phyloP scores from a whole-genome alignment of 2,329 filamentous ascomycete genomes.

The Talaromyces sp. region DNA sequence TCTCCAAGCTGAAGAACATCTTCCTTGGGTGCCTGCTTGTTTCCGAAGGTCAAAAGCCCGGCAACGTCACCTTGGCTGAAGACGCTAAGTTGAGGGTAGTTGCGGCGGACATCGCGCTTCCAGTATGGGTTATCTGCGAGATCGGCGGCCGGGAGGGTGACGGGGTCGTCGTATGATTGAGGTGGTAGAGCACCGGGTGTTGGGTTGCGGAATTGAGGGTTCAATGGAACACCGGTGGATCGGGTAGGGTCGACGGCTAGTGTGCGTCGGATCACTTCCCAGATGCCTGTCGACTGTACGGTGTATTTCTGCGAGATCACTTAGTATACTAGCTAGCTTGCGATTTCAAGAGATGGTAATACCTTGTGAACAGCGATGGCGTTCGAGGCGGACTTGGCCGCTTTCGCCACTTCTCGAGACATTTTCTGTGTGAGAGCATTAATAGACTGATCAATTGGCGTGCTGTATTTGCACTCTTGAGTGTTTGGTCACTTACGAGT shows the following conservation, averaged over 20 bases:
- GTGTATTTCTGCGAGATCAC: constrained; percentile 79
- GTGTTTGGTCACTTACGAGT: constrained; percentile 3
- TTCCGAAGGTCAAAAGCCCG: constrained; percentile 80
- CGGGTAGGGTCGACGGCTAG: constrained; percentile 82
- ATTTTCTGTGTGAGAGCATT: constrained; percentile 26
- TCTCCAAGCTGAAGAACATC: constrained; percentile 73
- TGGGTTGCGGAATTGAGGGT: constrained; percentile 88
- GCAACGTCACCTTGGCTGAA: constrained; percentile 84
- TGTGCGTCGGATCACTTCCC: constrained; percentile 75
- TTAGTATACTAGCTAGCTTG: constrained; percentile 1
- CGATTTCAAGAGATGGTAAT: constrained; percentile 12
- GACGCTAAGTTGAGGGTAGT: constrained; percentile 76
- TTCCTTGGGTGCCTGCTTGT: constrained; percentile 74
- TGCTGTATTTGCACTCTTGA: background rate
- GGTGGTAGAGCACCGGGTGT: constrained; percentile 73
- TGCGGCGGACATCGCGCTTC: constrained; percentile 85
- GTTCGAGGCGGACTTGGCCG: constrained; percentile 40
- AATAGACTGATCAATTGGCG: background rate
- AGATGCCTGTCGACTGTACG: constrained; percentile 82
- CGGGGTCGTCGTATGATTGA: constrained; percentile 72
- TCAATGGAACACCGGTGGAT: constrained; percentile 87
- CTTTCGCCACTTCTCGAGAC: constrained; percentile 39
- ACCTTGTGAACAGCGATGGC: constrained; percentile 42
- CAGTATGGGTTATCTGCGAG: constrained; percentile 93
- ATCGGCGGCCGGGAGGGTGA: constrained; percentile 79